These are phyloP conservation scores for Leptographium flavum DNA, from an alignment of 2,329 filamentous ascomycete genomes.

Conservation along the genomic window DNA sequence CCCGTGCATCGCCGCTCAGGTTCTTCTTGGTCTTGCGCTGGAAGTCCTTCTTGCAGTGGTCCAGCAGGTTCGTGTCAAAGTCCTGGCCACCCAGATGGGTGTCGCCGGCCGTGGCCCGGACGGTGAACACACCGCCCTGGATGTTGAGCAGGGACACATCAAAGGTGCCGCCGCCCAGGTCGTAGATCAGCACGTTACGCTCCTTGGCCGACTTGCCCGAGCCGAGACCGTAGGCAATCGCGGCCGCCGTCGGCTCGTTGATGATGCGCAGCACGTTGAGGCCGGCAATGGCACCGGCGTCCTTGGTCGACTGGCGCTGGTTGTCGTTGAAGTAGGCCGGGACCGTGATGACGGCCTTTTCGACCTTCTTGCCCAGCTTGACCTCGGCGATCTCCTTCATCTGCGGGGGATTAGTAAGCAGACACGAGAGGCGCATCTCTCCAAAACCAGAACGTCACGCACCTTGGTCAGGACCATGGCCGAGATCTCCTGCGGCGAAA, in stretches of 20 bases:
- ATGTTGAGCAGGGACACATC: slow-evolving; percentile 99
- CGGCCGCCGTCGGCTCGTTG: slow-evolving; percentile 97
- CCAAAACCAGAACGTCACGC: slow-evolving; percentile 16
- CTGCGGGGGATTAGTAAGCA: slow-evolving; percentile 29
- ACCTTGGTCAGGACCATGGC: slow-evolving; percentile 98
- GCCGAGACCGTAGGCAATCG: slow-evolving; percentile 95
- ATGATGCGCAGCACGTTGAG: slow-evolving; percentile 99
- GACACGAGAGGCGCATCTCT: no score
- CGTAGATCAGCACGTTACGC: slow-evolving; percentile 98
- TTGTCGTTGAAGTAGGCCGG: slow-evolving; percentile 99
- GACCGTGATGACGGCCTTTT: slow-evolving; percentile 98
- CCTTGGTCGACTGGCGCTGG: slow-evolving; percentile 98
- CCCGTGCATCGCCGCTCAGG: slow-evolving; percentile 71
- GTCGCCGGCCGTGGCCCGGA: slow-evolving; percentile 96
- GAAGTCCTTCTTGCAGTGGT: slow-evolving; percentile 91
- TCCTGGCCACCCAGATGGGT: slow-evolving; percentile 93
- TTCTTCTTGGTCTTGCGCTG: slow-evolving; percentile 25
- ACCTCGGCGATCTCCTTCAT: slow-evolving; percentile 99
- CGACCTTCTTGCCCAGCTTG: slow-evolving; percentile 97
- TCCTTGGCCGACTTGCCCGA: slow-evolving; percentile 93
- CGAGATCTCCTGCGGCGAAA: slow-evolving; percentile 97
- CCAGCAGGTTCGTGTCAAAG: slow-evolving; percentile 90
- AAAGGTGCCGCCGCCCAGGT: slow-evolving; percentile 99
- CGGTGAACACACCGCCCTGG: slow-evolving; percentile 97
- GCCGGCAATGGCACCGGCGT: slow-evolving; percentile 92